Evolutionary conservation across 306 rosid genomes (phyloP), one percentile per base, ranked within the genome.

Genomic region (Sesbania bispinosa): DNA sequence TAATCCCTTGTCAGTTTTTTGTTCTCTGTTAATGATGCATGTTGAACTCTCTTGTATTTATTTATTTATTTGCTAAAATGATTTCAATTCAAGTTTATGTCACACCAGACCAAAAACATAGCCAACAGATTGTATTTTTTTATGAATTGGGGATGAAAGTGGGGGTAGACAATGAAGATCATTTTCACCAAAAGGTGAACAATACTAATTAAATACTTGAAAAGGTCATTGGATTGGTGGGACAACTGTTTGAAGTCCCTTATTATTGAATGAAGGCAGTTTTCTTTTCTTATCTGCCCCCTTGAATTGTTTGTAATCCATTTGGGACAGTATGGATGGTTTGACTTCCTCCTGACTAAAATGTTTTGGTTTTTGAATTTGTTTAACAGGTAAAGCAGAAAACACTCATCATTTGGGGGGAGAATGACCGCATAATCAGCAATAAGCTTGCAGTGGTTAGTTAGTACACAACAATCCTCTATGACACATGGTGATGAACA

Each of bases 391-490:
- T 89, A 62, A 89, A 86, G 77, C 97, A 94, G 86, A 86, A 84
- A 81, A 83, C 97, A 20, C 89, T 90, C 15, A 85, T 94, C 81
- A 86, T 94, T 62, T 94, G 97, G 97, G 98, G 98, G 3, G 98
- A 89, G 88, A 85, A 90, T 33, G 97, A 94, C 78, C 86, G 77
- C 73, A 86, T 90, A 54, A 77, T 94, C 83, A 86, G 81, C 86
- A 84, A 79, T 82, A 89, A 86, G 84, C 86, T 94, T 83, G 98
- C 84, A 64, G 91, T 87, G 97, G 97, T 94, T 73, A 90, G 82
- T 80, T 36, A 24, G 60, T 61, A 35, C 45, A 13, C 66, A 55
- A 53, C n/a, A n/a, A n/a, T n/a, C 24, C 68, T 77, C 60, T 76
- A 1, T 51, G 53, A 3, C 58, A 39, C 35, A n/a, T n/a, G n/a